phyloP scores from a whole-genome alignment of 148 eudicot species.

The Amaranthus cruentus region DNA sequence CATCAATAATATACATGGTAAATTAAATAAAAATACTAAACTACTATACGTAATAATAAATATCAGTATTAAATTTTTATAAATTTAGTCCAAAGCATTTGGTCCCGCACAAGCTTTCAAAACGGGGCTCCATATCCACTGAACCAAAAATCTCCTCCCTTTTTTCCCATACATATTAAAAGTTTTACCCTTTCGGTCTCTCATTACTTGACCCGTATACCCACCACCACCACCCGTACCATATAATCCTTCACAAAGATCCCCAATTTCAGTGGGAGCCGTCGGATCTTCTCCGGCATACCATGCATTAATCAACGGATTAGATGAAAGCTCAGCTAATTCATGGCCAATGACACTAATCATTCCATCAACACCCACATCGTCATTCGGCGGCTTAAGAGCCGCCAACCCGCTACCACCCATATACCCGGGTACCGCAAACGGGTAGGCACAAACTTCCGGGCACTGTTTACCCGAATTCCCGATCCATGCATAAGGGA shows the following conservation, averaged over 20 bases:
- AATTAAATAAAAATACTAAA: neutral
- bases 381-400: constrained; percentile 58
- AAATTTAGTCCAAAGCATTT: constrained; percentile 59
- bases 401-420: constrained; percentile 53
- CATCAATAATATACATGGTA: constrained; percentile 12
- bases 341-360: constrained; percentile 85
- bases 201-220: constrained; percentile 82
- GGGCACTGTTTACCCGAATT: constrained; percentile 86
- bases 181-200: constrained; percentile 54
- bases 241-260: constrained; percentile 84
- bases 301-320: constrained; percentile 90
- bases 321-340: constrained; percentile 77
- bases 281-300: constrained; percentile 98
- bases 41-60: too few species aligned
- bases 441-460: constrained; percentile 94
- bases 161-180: constrained; percentile 67
- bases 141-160: constrained; percentile 76
- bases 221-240: constrained; percentile 98
- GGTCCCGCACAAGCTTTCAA: constrained; percentile 93
- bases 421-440: constrained; percentile 80
- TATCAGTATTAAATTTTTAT: too few species aligned
- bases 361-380: constrained; percentile 86
- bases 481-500: constrained; percentile 96
- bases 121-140: constrained; percentile 90
- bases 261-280: constrained; percentile 94